phyloP scores from a whole-genome alignment of 1,284 basidiomycete genomes.

The Heterobasidion annosum region DNA sequence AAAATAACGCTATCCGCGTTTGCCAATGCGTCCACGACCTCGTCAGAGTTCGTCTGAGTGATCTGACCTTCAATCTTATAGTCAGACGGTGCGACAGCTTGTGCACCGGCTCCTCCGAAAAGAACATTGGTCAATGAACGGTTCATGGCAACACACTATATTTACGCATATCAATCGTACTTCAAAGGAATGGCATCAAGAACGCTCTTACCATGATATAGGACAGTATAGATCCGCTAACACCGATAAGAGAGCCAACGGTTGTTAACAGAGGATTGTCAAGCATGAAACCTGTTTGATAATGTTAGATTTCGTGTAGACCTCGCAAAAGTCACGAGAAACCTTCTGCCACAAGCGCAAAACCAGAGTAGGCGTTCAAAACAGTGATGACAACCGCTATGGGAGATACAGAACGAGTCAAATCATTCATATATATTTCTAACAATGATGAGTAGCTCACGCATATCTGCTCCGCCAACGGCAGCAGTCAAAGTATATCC shows the following conservation, averaged over 20 bases:
- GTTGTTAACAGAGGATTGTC: conserved; percentile 78
- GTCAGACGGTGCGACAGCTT: conserved; percentile 41
- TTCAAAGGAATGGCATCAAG: too few relatives aligned
- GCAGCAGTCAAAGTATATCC: conserved; percentile 80
- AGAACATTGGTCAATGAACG: conserved; percentile 70
- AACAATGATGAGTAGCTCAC: conserved; percentile 32
- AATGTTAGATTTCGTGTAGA: not conserved
- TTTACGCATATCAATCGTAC: too few relatives aligned
- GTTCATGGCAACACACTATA: conserved; percentile 84
- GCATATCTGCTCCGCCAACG: conserved; percentile 87
- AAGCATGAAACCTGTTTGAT: conserved; percentile 66
- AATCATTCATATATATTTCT: not conserved
- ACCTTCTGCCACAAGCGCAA: conserved; percentile 87
- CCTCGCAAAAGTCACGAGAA: not conserved
- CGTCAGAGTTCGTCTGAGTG: conserved; percentile 68
- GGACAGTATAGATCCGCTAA: conserved; percentile 82
- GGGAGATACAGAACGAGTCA: conserved; percentile 6
- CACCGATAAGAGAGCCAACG: conserved; percentile 76
- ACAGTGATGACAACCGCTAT: conserved; percentile 82
- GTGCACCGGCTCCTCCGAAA: conserved; percentile 64
- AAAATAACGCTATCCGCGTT: conserved; percentile 81
- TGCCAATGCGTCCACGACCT: conserved; percentile 65
- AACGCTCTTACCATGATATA: conserved; percentile 69
- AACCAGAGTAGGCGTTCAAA: conserved; percentile 83
- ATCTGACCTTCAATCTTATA: conserved; percentile 77